phyloP scores from a whole-genome alignment of 352 stramenopile species.

The Pythium aquatile region DNA sequence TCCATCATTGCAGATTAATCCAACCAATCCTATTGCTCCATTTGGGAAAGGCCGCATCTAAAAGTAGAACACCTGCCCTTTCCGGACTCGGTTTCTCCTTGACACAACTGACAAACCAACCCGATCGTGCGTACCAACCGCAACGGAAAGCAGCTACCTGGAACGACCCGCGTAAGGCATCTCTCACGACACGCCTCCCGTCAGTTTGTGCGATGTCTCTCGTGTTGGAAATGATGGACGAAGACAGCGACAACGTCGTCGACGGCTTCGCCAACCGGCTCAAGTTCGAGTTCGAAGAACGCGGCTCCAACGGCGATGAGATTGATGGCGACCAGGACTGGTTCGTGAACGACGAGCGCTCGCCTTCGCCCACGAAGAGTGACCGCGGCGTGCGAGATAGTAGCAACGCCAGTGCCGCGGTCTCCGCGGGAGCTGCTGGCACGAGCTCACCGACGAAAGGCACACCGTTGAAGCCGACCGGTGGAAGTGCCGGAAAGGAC shows the following conservation, averaged over 20 bases:
- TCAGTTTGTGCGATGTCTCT: too few relatives aligned
- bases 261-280: conserved; percentile 67
- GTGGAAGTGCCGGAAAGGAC: not conserved
- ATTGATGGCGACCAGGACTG: conserved; percentile 67
- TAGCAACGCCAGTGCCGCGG: not conserved
- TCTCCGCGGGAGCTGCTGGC: not conserved
- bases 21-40: conserved; percentile 13
- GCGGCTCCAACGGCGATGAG: conserved; percentile 48
- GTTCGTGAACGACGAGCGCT: conserved; percentile 73
- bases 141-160: too few relatives aligned
- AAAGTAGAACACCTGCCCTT: conserved; percentile 11
- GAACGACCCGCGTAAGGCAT: too few relatives aligned
- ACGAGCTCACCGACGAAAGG: conserved; percentile 1
- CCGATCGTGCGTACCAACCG: too few relatives aligned
- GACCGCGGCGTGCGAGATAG: conserved; percentile 7
- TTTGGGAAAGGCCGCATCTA: not conserved
- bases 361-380: conserved; percentile 32
- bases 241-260: conserved; percentile 39
- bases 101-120: not conserved
- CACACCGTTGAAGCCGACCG: not conserved
- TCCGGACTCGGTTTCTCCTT: too few relatives aligned
- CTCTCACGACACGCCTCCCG: too few relatives aligned
- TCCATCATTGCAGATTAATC: not conserved
- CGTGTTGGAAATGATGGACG: conserved; percentile 33
- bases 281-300: conserved; percentile 71